Base-by-base conservation (phyloP, 208 protist species). In the Trypanosoma grayi region DNA sequence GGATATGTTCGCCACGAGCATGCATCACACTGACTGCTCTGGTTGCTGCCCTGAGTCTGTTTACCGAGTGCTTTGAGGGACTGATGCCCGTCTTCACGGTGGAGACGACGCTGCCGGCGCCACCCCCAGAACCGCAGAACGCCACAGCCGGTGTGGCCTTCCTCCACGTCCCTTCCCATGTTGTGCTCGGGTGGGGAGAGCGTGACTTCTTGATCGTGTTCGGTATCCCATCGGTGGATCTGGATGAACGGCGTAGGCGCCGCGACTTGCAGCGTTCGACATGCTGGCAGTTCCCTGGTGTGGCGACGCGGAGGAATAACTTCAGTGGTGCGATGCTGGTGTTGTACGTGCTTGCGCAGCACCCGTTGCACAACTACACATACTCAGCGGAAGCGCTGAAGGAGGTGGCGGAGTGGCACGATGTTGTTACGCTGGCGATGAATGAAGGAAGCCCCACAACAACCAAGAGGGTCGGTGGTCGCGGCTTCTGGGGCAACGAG, bases 211-310 rank as follows among this genome's bases (percentile, higher is more conserved):
- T 84, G 1, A 56, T 63, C 1, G 73, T 79, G 50, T 53, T 84
- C 13, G 77, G 73, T 14, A 76, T 84, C 30, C 73, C 70, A 4
- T 73, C 77, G 10, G 62, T 60, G 9, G 77, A 84, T 51, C 59
- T 68, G 25, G 47, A 44, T 9, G 57, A 20, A 37, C 41, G 77
- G 8, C 34, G 28, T 5, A 46, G 48, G 0, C 52, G 73, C 33
- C 72, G 77, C 8, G 13, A 66, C 22, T 44, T 67, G 25, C 77
- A 84, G 70, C 77, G 77, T 25, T n/a, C 11, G 16, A 80, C 73
- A 46, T 84, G 77, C 65, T 55, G 74, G 61, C 18, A 50, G 7
- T 84, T 70, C 62, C n/a, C 25, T 13, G 73, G 73, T 25, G 73
- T 84, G 2, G 74, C 73, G 9, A 70, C 52, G n/a, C 34, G 30